Conservation (phyloP, 2,329 filamentous ascomycete genomes). For the Westerdykella aurantiaca region DNA sequence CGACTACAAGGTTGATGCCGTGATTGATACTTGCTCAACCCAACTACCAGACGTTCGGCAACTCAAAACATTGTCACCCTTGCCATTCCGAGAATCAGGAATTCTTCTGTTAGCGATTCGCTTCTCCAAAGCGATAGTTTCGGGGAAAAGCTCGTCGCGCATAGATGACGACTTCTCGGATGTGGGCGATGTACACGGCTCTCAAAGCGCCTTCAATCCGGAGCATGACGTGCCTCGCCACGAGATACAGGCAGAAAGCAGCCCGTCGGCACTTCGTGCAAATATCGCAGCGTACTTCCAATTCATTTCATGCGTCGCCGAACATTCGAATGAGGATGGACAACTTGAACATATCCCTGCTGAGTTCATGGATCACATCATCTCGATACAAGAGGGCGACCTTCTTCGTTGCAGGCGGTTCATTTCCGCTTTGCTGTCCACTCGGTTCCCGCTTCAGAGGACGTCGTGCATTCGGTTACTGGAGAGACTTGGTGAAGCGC, state of each 20-base stretch:
- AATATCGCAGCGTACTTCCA: constrained; percentile 25
- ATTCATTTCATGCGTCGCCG: constrained; percentile 19
- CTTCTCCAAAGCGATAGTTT: constrained; percentile 25
- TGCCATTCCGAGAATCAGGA: constrained; percentile 23
- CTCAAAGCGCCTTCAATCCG: constrained; percentile 44
- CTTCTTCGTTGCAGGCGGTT: constrained; percentile 27
- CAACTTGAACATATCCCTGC: constrained; percentile 15
- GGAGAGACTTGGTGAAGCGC: constrained; percentile 26
- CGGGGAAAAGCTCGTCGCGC: constrained; percentile 31
- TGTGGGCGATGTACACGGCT: constrained; percentile 59
- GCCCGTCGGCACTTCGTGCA: constrained; percentile 24
- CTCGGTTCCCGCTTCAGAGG: constrained; percentile 16
- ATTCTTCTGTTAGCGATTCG: constrained; percentile 30
- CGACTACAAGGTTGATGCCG: constrained; percentile 40
- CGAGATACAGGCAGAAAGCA: constrained; percentile 29
- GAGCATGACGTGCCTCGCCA: constrained; percentile 43
- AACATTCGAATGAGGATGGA: constrained; percentile 6
- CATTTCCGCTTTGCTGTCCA: constrained; percentile 20
- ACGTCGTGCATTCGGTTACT: constrained; percentile 24
- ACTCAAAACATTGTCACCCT: constrained; percentile 9
- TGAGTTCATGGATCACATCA: constrained; percentile 24
- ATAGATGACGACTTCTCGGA: constrained; percentile 56
- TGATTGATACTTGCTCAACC: constrained; percentile 35
- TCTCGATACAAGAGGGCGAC: constrained; percentile 22
- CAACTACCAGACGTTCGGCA: constrained; percentile 25